Conservation (phyloP, 495 filamentous ascomycete genomes). For the Bryoglossum gracile region DNA sequence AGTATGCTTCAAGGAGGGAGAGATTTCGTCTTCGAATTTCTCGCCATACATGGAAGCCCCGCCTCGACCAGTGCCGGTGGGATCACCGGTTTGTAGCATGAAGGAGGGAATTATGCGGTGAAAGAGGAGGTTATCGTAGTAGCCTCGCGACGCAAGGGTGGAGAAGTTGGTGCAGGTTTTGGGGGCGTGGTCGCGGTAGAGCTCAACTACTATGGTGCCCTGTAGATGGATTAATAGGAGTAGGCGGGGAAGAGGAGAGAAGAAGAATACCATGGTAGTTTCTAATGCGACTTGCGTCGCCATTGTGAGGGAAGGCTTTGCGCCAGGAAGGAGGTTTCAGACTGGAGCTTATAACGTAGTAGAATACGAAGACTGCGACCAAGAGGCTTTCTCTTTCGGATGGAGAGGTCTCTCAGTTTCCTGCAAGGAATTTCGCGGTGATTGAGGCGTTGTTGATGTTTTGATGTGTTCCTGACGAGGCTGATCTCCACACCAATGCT, state of each 20-base stretch:
- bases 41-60: slow-evolving; percentile 88
- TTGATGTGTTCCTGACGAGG: slow-evolving; percentile 11
- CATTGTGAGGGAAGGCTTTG: slow-evolving; percentile 41
- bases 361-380: neutral
- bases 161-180: slow-evolving; percentile 88
- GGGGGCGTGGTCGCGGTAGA: slow-evolving; percentile 76
- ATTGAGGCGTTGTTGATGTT: slow-evolving; percentile 3
- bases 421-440: too few species aligned
- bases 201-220: slow-evolving; percentile 82
- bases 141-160: slow-evolving; percentile 68
- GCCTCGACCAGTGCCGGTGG: slow-evolving; percentile 90
- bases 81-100: slow-evolving; percentile 96
- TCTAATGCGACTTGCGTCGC: slow-evolving; percentile 69
- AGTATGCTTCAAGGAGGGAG: slow-evolving; percentile 70
- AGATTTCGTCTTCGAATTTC: slow-evolving; percentile 91
- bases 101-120: slow-evolving; percentile 95
- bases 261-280: slow-evolving; percentile 66
- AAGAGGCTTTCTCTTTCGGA: too few species aligned
- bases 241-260: neutral
- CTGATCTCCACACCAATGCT: slow-evolving; percentile 11
- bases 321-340: slow-evolving; percentile 1
- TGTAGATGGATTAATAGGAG: slow-evolving; percentile 22
- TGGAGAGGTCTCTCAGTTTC: too few species aligned
- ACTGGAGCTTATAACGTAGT: neutral
- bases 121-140: slow-evolving; percentile 81